Evolutionary conservation across 305 asterid species (phyloP), one percentile per base, ranked within the genome.

Genomic region (Ajuga reptans): DNA sequence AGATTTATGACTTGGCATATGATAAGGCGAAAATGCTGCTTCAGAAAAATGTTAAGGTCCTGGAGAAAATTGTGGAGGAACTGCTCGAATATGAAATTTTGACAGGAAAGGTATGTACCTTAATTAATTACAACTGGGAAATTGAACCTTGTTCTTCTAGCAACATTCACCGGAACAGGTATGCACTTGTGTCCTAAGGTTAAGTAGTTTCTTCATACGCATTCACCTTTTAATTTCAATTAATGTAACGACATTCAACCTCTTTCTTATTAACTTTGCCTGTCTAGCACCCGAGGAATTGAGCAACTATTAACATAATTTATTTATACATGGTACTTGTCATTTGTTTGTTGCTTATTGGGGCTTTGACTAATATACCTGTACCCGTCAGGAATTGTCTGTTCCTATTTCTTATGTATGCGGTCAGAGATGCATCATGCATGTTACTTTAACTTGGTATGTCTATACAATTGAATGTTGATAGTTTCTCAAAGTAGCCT

Each of bases 61-160:
- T 93, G 74, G 96, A 93, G 85, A 87, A 86, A 75, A 80, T 90
- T 72, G 99, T 87, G 54, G 92, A 86, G 75, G 96, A 93, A 75
- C 84, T 93, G 78, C 85, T 93, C 12, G 83, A 89, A 73, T 84
- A 76, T 63, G 99, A 93, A 81, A 80, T 93, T 71, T 81, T 93
- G 81, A 78, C 89, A 2, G 95, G 92, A 78, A 90, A 90, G 92
- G 98, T 90, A 84, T 82, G 84, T 53, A 43, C 63, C 60, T 51
- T 34, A 18, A 43, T 72, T 59, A 10, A 43, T 72, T 59, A 10
- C 57, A 39, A 59, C n/a, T 16, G 21, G n/a, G 41, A 8, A 27
- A 11, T 56, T 3, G 18, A 51, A 41, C 27, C 71, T 29, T 51
- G 43, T 45, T 34, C 47, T 49, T 45, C 59, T 9, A 47, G 63